A percentile compares a stretch with the other conserved stretches of the same genome.
phyloP scores from a whole-genome alignment of 1,139 yeast genomes.

The Chernovozyma aurita region DNA sequence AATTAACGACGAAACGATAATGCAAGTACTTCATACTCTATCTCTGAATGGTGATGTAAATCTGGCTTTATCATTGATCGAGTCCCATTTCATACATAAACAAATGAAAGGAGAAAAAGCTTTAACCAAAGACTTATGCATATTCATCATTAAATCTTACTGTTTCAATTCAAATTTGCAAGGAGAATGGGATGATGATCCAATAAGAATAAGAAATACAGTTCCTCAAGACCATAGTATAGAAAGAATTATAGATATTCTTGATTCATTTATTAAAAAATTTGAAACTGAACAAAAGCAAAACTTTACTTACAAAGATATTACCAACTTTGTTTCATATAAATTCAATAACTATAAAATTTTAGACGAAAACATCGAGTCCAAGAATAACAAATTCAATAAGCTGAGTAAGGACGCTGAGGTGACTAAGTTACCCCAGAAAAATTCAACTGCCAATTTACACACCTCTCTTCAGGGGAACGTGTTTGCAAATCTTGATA shows the following conservation, averaged over 20 bases:
- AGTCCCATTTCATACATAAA: slow-evolving; percentile 33
- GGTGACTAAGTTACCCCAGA: slow-evolving; percentile 1
- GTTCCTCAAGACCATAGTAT: slow-evolving; percentile 22
- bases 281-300: slow-evolving; percentile 7
- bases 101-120: slow-evolving; percentile 29
- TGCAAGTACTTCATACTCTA: slow-evolving; percentile 27
- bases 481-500: slow-evolving; percentile 26
- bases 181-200: slow-evolving; percentile 10
- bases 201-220: not conserved
- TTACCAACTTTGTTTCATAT: slow-evolving; percentile 26
- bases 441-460: slow-evolving; percentile 1
- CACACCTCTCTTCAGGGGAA: slow-evolving; percentile 25
- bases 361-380: slow-evolving; percentile 19
- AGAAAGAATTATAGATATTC: slow-evolving; percentile 27
- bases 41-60: slow-evolving; percentile 36
- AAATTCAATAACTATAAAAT: slow-evolving; percentile 25
- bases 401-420: not conserved
- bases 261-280: slow-evolving; percentile 23
- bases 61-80: slow-evolving; percentile 32
- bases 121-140: slow-evolving; percentile 29
- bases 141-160: slow-evolving; percentile 34
- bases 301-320: slow-evolving; percentile 23
- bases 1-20: slow-evolving; percentile 14
- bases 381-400: not conserved
- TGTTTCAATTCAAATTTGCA: slow-evolving; percentile 20